Evolutionary conservation across 306 rosid species (phyloP).

Genomic region (Cicer pinnatifidum): DNA sequence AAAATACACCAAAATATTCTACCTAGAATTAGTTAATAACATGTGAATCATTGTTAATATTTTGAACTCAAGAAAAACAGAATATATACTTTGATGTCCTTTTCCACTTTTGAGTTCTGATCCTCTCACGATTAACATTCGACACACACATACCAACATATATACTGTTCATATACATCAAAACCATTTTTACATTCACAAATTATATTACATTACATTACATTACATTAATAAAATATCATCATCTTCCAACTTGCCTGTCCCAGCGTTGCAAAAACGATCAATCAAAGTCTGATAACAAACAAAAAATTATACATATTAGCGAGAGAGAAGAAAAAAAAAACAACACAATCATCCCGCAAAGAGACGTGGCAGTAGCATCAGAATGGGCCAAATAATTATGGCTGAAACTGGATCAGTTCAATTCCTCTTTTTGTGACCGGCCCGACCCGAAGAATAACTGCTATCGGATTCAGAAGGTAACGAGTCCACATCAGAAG

Average conservation of each 20-base stretch:
- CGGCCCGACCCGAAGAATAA: slow-evolving; percentile 56
- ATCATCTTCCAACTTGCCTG: neutral
- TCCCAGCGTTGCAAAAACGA: slow-evolving; percentile 34
- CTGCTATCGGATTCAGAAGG: slow-evolving; percentile 68
- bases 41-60: slow-evolving; percentile 1
- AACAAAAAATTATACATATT: neutral
- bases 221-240: too few species aligned
- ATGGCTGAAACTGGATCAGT: too few species aligned
- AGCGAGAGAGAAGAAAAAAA: neutral
- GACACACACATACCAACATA: slow-evolving; percentile 1
- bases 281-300: slow-evolving; percentile 33
- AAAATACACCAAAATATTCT: too few species aligned
- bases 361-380: slow-evolving; percentile 2
- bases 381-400: neutral
- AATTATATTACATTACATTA: slow-evolving; percentile 21
- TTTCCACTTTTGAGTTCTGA: neutral
- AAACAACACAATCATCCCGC: slow-evolving; percentile 14
- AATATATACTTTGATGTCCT: neutral
- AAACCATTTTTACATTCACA: slow-evolving; percentile 25
- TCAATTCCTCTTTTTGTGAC: slow-evolving; percentile 36
- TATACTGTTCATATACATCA: slow-evolving; percentile 29
- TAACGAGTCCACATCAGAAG: slow-evolving; percentile 50
- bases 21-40: neutral
- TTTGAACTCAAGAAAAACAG: neutral
- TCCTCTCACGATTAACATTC: neutral